phyloP scores from a whole-genome alignment of 306 rosid genomes.

The Begonia fuchsioides region DNA sequence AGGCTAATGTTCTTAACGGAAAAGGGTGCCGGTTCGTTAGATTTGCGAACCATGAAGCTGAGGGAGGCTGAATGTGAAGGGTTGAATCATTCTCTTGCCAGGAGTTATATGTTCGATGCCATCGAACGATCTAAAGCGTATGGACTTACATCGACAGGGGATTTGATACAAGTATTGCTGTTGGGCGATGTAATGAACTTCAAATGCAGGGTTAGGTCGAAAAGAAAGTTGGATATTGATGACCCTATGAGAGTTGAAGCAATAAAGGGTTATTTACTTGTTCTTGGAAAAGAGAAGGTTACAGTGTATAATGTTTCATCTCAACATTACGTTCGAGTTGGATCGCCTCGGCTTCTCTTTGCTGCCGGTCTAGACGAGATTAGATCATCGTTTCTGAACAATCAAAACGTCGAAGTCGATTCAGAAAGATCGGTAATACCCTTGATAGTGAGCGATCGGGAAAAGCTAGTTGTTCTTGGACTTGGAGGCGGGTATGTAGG shows the following conservation, averaged over 20 bases:
- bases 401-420: constrained; percentile 28
- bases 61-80: constrained; percentile 89
- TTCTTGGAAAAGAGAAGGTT: constrained; percentile 42
- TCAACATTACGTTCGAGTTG: constrained; percentile 71
- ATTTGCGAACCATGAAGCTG: constrained; percentile 73
- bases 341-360: constrained; percentile 56
- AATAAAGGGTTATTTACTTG: constrained; percentile 63
- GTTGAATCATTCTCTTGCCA: constrained; percentile 57
- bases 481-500: constrained; percentile 94
- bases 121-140: constrained; percentile 72
- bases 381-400: constrained; percentile 54
- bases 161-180: constrained; percentile 53
- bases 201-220: constrained; percentile 86
- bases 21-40: constrained; percentile 82
- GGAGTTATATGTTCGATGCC: constrained; percentile 64
- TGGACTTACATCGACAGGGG: constrained; percentile 72
- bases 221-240: constrained; percentile 57
- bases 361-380: constrained; percentile 63
- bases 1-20: constrained; percentile 82
- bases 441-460: constrained; percentile 71
- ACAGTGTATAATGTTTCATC: constrained; percentile 65
- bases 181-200: constrained; percentile 79
- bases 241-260: constrained; percentile 70
- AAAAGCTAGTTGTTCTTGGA: constrained; percentile 71
- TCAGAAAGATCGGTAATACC: constrained; percentile 26